Base-by-base conservation (phyloP, 2,329 filamentous ascomycete species). In the Sphaerostilbella broomeana region DNA sequence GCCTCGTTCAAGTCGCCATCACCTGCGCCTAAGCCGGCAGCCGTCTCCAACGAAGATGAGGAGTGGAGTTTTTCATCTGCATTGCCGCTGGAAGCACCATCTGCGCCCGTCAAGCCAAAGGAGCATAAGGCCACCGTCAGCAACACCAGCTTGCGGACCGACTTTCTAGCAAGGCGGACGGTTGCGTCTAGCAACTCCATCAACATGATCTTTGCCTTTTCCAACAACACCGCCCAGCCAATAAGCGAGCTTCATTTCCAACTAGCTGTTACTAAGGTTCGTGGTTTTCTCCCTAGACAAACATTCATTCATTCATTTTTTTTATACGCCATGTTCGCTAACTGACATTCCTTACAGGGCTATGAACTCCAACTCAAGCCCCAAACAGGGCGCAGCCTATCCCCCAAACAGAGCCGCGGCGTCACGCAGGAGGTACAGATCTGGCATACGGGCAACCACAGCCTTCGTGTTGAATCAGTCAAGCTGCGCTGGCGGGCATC, bases 11-110 rank as follows among this genome's bases (percentile, higher is more conserved):
- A 50, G 56, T 45, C 50, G 43, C 45, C 13, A 53, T 62, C 13
- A 12, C 50, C 54, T 8, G 46, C 51, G 13, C 50, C 48, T 2
- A 38, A 44, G n/a, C 46, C 55, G 3, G 38, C 57, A 0, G 38
- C 64, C 4, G 48, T 52, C 7, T 54, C 65, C 6, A 68, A 67
- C 35, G 78, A 85, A 31, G 90, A 95, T 35, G 90, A 97, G 48
- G 90, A 97, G 55, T 97, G 90, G 89, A 84, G 79, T 17, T 97
- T 97, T 59, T 79, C 86, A 3, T 97, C 90, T 0, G 82, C 90
- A 0, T 70, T 95, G 11, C 90, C 90, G 19, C 62, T 70, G 3
- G 70, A 77, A 45, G 54, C 24, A 11, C 19, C 36, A 11, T 16
- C 6, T 10, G 15, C 67, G 37, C 54, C 69, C 13, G 53, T 63